phyloP scores from a whole-genome alignment of 495 filamentous ascomycete genomes.

The Talaromyces nanjingensis region DNA sequence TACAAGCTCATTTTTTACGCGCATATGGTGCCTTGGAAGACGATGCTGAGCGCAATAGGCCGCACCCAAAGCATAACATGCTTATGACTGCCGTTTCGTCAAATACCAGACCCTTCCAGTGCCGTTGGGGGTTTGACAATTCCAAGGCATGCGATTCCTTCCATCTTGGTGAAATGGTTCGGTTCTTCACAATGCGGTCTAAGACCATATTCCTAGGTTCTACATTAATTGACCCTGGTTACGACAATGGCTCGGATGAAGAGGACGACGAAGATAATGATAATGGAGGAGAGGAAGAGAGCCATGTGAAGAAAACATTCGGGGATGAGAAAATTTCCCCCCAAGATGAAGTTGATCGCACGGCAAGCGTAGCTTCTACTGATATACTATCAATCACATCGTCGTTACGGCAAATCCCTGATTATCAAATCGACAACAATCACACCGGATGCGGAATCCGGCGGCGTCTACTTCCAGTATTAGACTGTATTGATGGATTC shows the following conservation, averaged over 20 bases:
- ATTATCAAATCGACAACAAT: slow-evolving; percentile 72
- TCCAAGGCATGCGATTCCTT: slow-evolving; percentile 74
- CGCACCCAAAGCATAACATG: slow-evolving; percentile 14
- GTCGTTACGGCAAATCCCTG: slow-evolving; percentile 54
- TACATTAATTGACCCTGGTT: slow-evolving; percentile 38
- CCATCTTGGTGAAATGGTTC: slow-evolving; percentile 78
- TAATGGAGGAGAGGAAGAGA: neutral
- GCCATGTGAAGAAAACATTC: slow-evolving; percentile 12
- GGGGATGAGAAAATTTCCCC: slow-evolving; percentile 18
- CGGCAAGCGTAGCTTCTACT: slow-evolving; percentile 11
- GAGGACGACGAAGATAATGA: slow-evolving; percentile 12
- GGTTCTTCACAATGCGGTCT: slow-evolving; percentile 57
- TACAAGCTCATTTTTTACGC: slow-evolving; percentile 65
- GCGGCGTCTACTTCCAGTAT: slow-evolving; percentile 55
- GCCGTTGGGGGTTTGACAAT: slow-evolving; percentile 69
- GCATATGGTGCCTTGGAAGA: slow-evolving; percentile 50
- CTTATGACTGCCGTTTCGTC: neutral
- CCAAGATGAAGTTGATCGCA: neutral
- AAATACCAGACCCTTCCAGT: slow-evolving; percentile 44
- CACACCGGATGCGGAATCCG: slow-evolving; percentile 74
- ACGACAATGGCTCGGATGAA: slow-evolving; percentile 18
- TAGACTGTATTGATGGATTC: slow-evolving; percentile 57
- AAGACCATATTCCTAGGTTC: slow-evolving; percentile 43
- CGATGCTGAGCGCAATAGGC: slow-evolving; percentile 4
- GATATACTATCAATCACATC: slow-evolving; percentile 47